A percentile compares a stretch with the other conserved stretches of the same genome.
Evolutionary conservation across 495 filamentous ascomycete species (phyloP).

Genomic region (Alectoria sarmentosa): DNA sequence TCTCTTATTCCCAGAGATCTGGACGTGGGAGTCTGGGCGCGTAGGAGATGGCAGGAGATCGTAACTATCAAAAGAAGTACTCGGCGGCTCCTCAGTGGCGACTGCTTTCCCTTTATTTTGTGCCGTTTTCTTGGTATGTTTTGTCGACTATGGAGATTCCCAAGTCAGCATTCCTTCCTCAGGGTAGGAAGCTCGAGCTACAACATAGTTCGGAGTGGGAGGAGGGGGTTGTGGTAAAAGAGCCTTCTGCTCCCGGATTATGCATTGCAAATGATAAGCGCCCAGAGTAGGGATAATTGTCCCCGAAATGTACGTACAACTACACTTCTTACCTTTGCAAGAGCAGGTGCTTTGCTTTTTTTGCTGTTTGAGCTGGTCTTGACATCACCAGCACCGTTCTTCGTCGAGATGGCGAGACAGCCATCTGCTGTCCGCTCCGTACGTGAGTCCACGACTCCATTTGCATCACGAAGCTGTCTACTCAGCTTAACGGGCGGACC

Average conservation of each 20-base stretch:
- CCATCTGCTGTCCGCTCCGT: background rate
- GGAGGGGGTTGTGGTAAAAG: too few relatives aligned
- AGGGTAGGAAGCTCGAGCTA: too few relatives aligned
- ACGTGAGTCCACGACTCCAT: background rate
- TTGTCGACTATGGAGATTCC: background rate
- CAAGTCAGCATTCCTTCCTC: too few relatives aligned
- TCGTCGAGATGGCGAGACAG: too few relatives aligned
- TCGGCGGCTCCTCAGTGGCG: background rate
- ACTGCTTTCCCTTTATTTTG: background rate
- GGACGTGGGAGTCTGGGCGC: background rate
- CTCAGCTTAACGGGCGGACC: constrained; percentile 1
- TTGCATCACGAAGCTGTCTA: background rate
- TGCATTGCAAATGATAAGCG: too few relatives aligned
- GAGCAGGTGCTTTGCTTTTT: background rate
- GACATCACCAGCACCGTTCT: too few relatives aligned
- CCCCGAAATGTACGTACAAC: too few relatives aligned
- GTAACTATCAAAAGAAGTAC: background rate
- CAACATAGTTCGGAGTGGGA: too few relatives aligned
- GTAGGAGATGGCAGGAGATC: background rate
- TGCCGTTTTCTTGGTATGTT: background rate
- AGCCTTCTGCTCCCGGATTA: too few relatives aligned
- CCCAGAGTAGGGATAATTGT: too few relatives aligned
- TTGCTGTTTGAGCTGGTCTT: background rate
- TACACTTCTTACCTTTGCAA: background rate
- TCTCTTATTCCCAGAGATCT: background rate